These are phyloP conservation scores for Wallemia mellicola DNA, from an alignment of 1,284 basidiomycete species.

Conservation along the genomic window DNA sequence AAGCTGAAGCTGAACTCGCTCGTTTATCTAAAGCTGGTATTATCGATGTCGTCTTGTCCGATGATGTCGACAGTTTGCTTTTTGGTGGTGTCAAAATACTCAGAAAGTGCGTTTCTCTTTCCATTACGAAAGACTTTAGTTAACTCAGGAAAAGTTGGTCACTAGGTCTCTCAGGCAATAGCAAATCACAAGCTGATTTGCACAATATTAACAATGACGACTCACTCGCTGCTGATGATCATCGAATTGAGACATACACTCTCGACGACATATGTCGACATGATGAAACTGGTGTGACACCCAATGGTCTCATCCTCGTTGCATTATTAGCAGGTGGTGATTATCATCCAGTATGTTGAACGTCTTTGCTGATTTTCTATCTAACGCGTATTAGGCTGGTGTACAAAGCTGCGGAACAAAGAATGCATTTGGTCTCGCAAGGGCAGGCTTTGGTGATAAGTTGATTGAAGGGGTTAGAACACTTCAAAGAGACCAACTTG, in stretches of 20 bases:
- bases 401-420: conserved; percentile 13
- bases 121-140: too few species aligned
- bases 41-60: conserved; percentile 68
- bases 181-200: conserved; percentile 30
- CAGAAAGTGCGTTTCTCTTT: conserved; percentile 36
- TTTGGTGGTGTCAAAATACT: conserved; percentile 62
- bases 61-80: conserved; percentile 73
- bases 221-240: conserved; percentile 28
- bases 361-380: conserved; percentile 9
- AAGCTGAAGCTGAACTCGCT: conserved; percentile 87
- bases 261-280: conserved; percentile 24
- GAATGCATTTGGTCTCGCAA: conserved; percentile 19
- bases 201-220: conserved; percentile 32
- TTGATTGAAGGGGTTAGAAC: conserved; percentile 31
- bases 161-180: conserved; percentile 12
- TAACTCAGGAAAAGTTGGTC: too few species aligned
- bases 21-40: conserved; percentile 46
- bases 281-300: conserved; percentile 28
- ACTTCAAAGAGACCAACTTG: conserved; percentile 14
- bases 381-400: conserved; percentile 7
- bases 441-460: conserved; percentile 16
- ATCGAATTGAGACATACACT: conserved; percentile 36
- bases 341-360: conserved; percentile 30
- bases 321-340: conserved; percentile 70
- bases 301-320: conserved; percentile 50